These are phyloP conservation scores for Aureobasidium musti DNA, from an alignment of 2,329 filamentous ascomycete genomes.

Conservation along the genomic window DNA sequence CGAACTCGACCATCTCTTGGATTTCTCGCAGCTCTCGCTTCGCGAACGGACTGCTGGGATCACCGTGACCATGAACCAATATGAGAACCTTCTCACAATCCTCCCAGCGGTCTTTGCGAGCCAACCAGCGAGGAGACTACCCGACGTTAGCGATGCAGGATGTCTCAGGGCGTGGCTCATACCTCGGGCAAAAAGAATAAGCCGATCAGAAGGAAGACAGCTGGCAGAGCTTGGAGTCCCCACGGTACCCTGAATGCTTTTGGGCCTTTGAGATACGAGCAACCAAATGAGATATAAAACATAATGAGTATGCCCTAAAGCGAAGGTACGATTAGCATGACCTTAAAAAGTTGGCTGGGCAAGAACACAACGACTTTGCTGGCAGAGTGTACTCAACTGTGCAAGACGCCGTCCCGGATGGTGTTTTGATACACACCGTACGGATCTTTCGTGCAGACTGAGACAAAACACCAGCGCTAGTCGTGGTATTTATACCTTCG, in stretches of 20 bases:
- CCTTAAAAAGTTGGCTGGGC: too few relatives aligned
- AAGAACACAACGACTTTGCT: too few relatives aligned
- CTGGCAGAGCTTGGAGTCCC: slow-evolving; percentile 54
- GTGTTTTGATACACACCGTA: too few relatives aligned
- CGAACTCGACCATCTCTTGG: slow-evolving; percentile 68
- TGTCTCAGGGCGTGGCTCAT: background rate
- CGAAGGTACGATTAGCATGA: too few relatives aligned
- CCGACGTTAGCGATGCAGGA: slow-evolving; percentile 41
- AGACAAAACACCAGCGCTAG: too few relatives aligned
- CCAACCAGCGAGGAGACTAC: slow-evolving; percentile 52
- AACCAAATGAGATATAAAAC: slow-evolving; percentile 58
- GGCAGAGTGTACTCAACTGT: too few relatives aligned
- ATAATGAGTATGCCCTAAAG: slow-evolving; percentile 66
- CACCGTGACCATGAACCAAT: slow-evolving; percentile 47
- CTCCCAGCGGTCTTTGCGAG: slow-evolving; percentile 50
- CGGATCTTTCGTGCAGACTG: too few relatives aligned
- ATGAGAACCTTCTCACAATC: slow-evolving; percentile 47
- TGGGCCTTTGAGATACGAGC: slow-evolving; percentile 60
- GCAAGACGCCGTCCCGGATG: too few relatives aligned
- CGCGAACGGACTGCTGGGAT: slow-evolving; percentile 56
- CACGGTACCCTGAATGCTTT: slow-evolving; percentile 64
- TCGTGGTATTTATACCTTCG: too few relatives aligned
- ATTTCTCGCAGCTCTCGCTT: slow-evolving; percentile 70
- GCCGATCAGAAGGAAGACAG: slow-evolving; percentile 44
- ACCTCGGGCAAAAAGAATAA: background rate